These are phyloP conservation scores for Andrographis paniculata DNA, from an alignment of 305 asterid genomes.

Conservation along the genomic window DNA sequence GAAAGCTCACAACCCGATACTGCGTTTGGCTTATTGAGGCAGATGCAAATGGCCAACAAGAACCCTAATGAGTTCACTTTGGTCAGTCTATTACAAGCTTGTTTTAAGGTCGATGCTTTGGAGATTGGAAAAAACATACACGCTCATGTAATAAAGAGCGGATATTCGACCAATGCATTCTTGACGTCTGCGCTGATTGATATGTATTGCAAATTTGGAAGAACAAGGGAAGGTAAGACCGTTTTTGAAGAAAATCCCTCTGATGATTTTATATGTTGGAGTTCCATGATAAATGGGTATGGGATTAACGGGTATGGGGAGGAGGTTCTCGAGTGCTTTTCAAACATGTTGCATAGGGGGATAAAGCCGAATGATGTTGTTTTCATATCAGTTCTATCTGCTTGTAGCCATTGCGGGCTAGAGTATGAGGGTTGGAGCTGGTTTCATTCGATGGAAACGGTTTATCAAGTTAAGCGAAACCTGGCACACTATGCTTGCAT, in stretches of 20 bases:
- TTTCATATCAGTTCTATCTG: slow-evolving; percentile 61
- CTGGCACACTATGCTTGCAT: slow-evolving; percentile 80
- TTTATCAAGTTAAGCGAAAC: slow-evolving; percentile 42
- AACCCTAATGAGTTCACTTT: slow-evolving; percentile 65
- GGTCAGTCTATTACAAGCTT: slow-evolving; percentile 53
- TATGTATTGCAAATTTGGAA: slow-evolving; percentile 70
- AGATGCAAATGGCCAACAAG: slow-evolving; percentile 48
- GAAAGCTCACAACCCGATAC: slow-evolving; percentile 35
- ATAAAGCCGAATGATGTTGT: slow-evolving; percentile 60
- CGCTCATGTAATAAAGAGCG: slow-evolving; percentile 44
- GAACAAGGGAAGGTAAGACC: slow-evolving; percentile 39
- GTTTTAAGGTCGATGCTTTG: slow-evolving; percentile 31
- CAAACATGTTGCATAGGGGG: slow-evolving; percentile 47
- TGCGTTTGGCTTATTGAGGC: slow-evolving; percentile 41
- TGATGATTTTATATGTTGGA: slow-evolving; percentile 70
- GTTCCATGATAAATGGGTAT: slow-evolving; percentile 85
- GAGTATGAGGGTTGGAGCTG: slow-evolving; percentile 83
- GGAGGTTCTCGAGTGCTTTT: slow-evolving; percentile 60
- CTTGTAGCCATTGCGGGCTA: slow-evolving; percentile 79
- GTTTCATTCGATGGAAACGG: slow-evolving; percentile 56
- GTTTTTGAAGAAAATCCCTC: slow-evolving; percentile 40
- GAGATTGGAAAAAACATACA: slow-evolving; percentile 57
- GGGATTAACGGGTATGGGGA: slow-evolving; percentile 67
- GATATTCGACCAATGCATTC: slow-evolving; percentile 41
- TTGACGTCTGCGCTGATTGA: slow-evolving; percentile 51